A percentile compares a stretch with the other conserved stretches of the same genome.
Evolutionary conservation across 345 rosid species (phyloP).

Genomic region (Eucalyptus albens): DNA sequence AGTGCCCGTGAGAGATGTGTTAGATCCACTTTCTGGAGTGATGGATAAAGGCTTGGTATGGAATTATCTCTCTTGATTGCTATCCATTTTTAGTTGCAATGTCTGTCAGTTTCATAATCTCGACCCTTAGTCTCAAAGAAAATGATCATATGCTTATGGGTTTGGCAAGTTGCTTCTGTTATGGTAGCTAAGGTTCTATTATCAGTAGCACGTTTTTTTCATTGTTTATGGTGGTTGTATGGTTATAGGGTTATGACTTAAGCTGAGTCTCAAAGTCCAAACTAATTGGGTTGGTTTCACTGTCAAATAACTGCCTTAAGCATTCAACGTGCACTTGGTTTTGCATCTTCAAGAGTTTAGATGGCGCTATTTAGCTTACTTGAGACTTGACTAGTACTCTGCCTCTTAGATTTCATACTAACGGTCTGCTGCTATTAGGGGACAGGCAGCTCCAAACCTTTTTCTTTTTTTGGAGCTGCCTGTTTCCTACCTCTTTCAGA

Average conservation of each 20-base stretch:
- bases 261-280: background rate
- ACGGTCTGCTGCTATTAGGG: background rate
- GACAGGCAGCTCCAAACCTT: background rate
- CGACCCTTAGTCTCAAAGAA: background rate
- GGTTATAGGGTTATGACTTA: background rate
- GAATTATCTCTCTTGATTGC: background rate
- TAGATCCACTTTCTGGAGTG: constrained; percentile 36
- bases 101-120: background rate
- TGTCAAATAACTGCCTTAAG: background rate
- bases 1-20: constrained; percentile 17
- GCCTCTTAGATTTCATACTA: background rate
- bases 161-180: background rate
- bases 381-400: background rate
- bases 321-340: background rate
- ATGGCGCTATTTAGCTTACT: background rate
- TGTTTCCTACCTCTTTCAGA: background rate
- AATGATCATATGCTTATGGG: background rate
- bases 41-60: constrained; percentile 42
- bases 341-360: background rate
- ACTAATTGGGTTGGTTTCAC: background rate
- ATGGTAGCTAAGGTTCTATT: background rate
- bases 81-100: background rate
- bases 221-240: background rate
- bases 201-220: background rate
- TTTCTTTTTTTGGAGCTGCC: background rate